Evolutionary conservation across 2,329 filamentous ascomycete genomes (phyloP).

Genomic region (Epichloe bromicola): DNA sequence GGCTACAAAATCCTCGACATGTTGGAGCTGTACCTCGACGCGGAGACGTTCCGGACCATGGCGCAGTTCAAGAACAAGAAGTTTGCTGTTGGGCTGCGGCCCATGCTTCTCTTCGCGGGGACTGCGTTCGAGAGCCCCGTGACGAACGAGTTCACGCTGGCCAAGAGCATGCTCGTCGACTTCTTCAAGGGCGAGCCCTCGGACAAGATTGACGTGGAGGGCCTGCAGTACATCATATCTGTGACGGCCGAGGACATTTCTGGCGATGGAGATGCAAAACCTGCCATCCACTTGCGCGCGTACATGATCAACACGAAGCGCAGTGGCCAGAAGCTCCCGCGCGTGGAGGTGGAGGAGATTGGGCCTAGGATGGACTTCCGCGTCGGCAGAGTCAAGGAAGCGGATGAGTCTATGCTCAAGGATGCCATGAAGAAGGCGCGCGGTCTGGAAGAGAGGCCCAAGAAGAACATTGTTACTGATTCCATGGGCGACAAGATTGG

Average conservation of each 20-base stretch:
- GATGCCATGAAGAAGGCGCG: conserved; percentile 80
- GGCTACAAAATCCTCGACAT: conserved; percentile 85
- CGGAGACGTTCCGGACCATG: conserved; percentile 55
- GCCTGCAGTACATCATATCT: conserved; percentile 79
- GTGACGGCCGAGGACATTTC: conserved; percentile 58
- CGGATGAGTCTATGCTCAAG: conserved; percentile 71
- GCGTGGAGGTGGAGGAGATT: conserved; percentile 90
- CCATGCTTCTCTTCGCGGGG: conserved; percentile 83
- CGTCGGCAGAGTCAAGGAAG: conserved; percentile 66
- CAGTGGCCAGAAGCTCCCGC: conserved; percentile 73
- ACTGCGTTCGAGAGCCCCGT: conserved; percentile 76
- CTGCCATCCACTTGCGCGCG: conserved; percentile 55
- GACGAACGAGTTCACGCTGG: conserved; percentile 65
- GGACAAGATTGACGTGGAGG: conserved; percentile 84
- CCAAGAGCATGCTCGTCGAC: conserved; percentile 79
- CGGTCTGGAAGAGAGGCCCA: conserved; percentile 60
- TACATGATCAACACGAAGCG: conserved; percentile 81
- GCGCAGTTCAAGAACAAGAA: conserved; percentile 65
- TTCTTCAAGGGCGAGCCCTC: conserved; percentile 71
- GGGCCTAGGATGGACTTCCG: conserved; percentile 88
- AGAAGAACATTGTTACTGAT: conserved; percentile 95
- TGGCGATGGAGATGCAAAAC: conserved; percentile 33
- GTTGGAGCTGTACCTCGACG: conserved; percentile 77
- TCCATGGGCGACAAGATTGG: conserved; percentile 93
- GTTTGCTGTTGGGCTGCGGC: conserved; percentile 70